Percentiles rank a stretch among this genome's conserved stretches.
Conservation (phyloP, 1,284 basidiomycete genomes). For the Gomphus bonarii region DNA sequence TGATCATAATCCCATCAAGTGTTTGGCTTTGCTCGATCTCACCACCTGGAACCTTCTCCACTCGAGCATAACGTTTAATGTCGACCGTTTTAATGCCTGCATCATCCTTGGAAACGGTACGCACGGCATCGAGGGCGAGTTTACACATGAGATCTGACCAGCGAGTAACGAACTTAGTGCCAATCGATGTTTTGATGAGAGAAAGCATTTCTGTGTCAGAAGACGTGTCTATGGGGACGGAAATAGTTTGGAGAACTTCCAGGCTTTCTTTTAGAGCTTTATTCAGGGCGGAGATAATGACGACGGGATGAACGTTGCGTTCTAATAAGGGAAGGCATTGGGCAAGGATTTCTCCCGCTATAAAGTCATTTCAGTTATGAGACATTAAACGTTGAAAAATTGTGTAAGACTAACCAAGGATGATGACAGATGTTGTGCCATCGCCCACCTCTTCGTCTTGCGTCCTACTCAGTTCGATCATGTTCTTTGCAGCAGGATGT, state of each 20-base stretch:
- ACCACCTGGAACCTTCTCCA: slow-evolving; percentile 96
- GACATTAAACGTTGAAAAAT: neutral
- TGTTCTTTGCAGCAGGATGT: slow-evolving; percentile 97
- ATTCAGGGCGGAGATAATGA: slow-evolving; percentile 98
- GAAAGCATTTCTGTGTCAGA: slow-evolving; percentile 91
- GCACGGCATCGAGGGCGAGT: slow-evolving; percentile 87
- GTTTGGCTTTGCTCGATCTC: slow-evolving; percentile 93
- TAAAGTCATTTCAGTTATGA: neutral
- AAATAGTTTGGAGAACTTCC: slow-evolving; percentile 79
- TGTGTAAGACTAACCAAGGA: slow-evolving; percentile 62
- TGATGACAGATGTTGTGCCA: slow-evolving; percentile 96
- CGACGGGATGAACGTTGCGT: slow-evolving; percentile 95
- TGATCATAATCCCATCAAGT: slow-evolving; percentile 89
- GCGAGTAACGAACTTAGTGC: slow-evolving; percentile 95
- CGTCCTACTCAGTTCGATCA: slow-evolving; percentile 96
- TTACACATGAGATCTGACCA: slow-evolving; percentile 98
- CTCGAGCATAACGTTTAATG: slow-evolving; percentile 95
- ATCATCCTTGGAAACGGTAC: slow-evolving; percentile 66
- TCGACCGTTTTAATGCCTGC: slow-evolving; percentile 80
- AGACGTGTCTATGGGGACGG: slow-evolving; percentile 81
- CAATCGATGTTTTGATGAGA: slow-evolving; percentile 97
- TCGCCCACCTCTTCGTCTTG: slow-evolving; percentile 99
- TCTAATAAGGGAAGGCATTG: slow-evolving; percentile 89
- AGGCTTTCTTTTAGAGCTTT: slow-evolving; percentile 89
- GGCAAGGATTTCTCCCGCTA: slow-evolving; percentile 97